Evolutionary conservation across 345 rosid species (phyloP).

Genomic region (Citrus inodora): DNA sequence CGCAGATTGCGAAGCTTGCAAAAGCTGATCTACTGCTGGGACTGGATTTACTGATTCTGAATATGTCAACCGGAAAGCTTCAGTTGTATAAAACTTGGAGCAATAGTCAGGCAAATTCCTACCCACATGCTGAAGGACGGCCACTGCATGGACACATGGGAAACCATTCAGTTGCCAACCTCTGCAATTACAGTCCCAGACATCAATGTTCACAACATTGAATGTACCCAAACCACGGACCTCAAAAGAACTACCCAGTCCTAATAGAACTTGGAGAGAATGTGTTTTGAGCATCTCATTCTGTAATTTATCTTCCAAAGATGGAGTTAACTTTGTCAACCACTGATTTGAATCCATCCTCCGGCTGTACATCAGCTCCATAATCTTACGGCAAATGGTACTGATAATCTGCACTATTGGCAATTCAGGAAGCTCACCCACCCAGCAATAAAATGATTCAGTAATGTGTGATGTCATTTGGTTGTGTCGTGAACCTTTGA

Average conservation of each 20-base stretch:
- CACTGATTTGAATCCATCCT: conserved; percentile 34
- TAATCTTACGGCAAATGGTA: conserved; percentile 36
- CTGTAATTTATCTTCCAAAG: conserved; percentile 39
- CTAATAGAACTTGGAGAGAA: conserved; percentile 39
- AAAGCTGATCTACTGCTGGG: conserved; percentile 12
- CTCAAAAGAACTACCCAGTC: conserved; percentile 49
- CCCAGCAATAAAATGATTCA: conserved; percentile 39
- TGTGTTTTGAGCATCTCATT: conserved; percentile 30
- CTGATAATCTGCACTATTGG: conserved; percentile 28
- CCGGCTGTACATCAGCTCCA: conserved; percentile 37
- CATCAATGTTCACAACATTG: conserved; percentile 44
- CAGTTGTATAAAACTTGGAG: conserved; percentile 41
- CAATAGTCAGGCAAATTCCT: conserved; percentile 39
- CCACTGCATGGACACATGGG: conserved; percentile 59
- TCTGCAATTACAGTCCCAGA: conserved; percentile 47
- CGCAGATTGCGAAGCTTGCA: conserved; percentile 4
- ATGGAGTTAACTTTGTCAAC: conserved; percentile 46
- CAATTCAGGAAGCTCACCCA: conserved; percentile 26
- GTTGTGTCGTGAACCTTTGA: conserved; percentile 46
- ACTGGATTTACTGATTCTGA: conserved; percentile 43
- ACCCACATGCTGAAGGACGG: conserved; percentile 39
- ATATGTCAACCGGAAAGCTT: conserved; percentile 39
- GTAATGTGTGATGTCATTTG: conserved; percentile 31
- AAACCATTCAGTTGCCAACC: conserved; percentile 48
- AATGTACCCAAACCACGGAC: conserved; percentile 38